Conservation (phyloP, 192 early-diverging fungal species). For the Podila verticillata region DNA sequence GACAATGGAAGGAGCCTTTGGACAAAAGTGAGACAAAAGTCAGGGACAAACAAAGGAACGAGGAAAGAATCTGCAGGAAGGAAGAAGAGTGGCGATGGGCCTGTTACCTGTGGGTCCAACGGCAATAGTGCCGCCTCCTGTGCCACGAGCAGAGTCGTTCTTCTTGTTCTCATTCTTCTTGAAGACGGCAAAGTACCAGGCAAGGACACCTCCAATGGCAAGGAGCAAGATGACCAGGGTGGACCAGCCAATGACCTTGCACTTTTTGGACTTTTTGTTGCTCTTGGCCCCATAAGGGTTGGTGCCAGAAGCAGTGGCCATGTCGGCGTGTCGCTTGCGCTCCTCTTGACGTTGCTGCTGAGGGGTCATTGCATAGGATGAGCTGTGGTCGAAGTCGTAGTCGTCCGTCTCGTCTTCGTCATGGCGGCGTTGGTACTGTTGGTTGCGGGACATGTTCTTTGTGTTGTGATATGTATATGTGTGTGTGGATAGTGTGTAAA, state of each 20-base stretch:
- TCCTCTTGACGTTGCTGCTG: conserved; percentile 40
- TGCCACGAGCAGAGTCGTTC: not conserved
- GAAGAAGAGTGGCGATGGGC: not conserved
- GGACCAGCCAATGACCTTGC: conserved; percentile 31
- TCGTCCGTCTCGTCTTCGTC: not conserved
- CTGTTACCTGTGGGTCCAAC: conserved; percentile 23
- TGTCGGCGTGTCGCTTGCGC: conserved; percentile 20
- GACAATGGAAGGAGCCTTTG: too few relatives aligned
- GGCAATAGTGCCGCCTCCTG: not conserved
- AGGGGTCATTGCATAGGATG: conserved; percentile 7
- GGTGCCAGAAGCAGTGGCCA: not conserved
- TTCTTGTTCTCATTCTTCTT: conserved; percentile 30
- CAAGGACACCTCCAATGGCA: conserved; percentile 16
- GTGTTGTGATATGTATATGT: not conserved
- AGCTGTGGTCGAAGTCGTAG: not conserved
- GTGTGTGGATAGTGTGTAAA: not conserved
- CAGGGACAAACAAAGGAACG: not conserved
- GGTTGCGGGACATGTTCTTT: not conserved
- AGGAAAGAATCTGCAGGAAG: too few relatives aligned
- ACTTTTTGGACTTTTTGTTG: conserved; percentile 22
- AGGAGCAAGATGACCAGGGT: conserved; percentile 11
- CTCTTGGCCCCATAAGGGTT: not conserved
- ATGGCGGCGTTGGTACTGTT: not conserved
- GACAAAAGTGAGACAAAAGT: too few relatives aligned
- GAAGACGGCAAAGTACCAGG: conserved; percentile 41